Evolutionary conservation across 371 early-diverging fungal genomes (phyloP).

Genomic region (Lichtheimia ornata): DNA sequence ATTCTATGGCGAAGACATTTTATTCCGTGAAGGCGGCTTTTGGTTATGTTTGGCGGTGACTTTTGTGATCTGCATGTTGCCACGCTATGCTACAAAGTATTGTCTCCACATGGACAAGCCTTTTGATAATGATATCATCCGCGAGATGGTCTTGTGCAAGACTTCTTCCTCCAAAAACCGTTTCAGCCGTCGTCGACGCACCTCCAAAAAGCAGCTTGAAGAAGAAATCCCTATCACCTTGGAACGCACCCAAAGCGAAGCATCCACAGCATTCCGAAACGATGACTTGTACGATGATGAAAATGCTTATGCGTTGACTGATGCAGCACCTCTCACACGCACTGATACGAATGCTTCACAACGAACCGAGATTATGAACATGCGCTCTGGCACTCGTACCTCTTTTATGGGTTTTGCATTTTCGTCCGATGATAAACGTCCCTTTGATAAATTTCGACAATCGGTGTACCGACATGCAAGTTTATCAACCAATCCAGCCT

Average conservation of each 20-base stretch:
- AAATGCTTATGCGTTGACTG: conserved; percentile 17
- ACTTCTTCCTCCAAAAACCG: neutral
- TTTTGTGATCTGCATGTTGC: conserved; percentile 52
- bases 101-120: conserved; percentile 56
- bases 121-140: conserved; percentile 65
- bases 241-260: conserved; percentile 29
- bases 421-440: conserved; percentile 45
- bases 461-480: conserved; percentile 39
- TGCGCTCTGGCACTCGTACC: conserved; percentile 43
- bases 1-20: conserved; percentile 52
- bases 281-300: conserved; percentile 20
- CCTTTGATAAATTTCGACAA: conserved; percentile 45
- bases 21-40: conserved; percentile 56
- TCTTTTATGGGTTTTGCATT: conserved; percentile 55
- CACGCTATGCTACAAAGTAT: conserved; percentile 53
- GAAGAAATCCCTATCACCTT: conserved; percentile 38
- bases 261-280: conserved; percentile 14
- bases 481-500: conserved; percentile 10
- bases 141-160: conserved; percentile 51
- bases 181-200: conserved; percentile 8
- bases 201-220: conserved; percentile 16
- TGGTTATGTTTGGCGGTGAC: conserved; percentile 56
- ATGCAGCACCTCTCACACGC: conserved; percentile 19
- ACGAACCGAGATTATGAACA: conserved; percentile 48
- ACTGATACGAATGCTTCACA: conserved; percentile 24